phyloP scores from a whole-genome alignment of 2,329 filamentous ascomycete species.

The Colletotrichum viniferum region DNA sequence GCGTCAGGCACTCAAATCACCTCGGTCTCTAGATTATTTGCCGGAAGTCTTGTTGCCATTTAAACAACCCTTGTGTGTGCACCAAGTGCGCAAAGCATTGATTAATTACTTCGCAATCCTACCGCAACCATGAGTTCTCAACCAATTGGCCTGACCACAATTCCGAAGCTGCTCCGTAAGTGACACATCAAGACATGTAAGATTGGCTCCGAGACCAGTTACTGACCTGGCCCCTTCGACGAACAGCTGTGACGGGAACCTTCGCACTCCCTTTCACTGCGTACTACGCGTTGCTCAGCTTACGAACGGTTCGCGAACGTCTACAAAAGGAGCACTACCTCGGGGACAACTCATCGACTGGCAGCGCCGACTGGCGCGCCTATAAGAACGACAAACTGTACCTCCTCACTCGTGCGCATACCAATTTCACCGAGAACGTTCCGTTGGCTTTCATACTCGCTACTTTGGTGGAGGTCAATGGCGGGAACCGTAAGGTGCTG shows the following conservation, averaged over 20 bases:
- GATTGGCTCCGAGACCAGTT: neutral
- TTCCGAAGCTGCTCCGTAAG: constrained; percentile 10
- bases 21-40: neutral
- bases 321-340: neutral
- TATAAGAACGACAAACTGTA: neutral
- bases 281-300: constrained; percentile 10
- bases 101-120: neutral
- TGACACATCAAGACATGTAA: neutral
- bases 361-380: neutral
- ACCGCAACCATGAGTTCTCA: neutral
- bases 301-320: constrained; percentile 1
- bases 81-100: neutral
- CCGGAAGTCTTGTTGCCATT: neutral
- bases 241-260: neutral
- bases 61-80: neutral
- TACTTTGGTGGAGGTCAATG: neutral
- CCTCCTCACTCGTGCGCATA: neutral
- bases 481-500: neutral
- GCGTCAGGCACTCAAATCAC: neutral
- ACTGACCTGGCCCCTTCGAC: neutral
- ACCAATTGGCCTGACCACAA: constrained; percentile 1
- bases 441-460: neutral
- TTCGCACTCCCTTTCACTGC: constrained; percentile 10
- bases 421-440: constrained; percentile 4
- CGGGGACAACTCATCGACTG: neutral